Evolutionary conservation across 2,329 filamentous ascomycete species (phyloP), one percentile per base, ranked within the genome.

Genomic region (Blastomyces parvus): DNA sequence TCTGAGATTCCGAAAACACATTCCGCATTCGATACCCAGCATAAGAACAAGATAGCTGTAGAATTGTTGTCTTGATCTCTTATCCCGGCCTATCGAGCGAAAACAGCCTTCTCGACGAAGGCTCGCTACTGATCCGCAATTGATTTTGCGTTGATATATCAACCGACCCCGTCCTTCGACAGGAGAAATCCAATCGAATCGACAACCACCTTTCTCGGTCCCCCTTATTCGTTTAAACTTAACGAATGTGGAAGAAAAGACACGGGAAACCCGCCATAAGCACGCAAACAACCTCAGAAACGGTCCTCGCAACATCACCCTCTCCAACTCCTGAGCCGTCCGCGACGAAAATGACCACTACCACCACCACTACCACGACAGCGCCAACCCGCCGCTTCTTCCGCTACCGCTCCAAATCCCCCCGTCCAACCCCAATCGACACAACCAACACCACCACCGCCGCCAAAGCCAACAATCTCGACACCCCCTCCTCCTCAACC

Each of bases 381-480:
- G 42, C 36, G 22, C n/a, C 63, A 33, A 50, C 58, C 50, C 61
- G 57, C 53, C 61, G 64, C 42, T 56, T 69, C 30, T 69, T 70
- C 36, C 66, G 64, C 11, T 53, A 64, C 9, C 55, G 65, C 22
- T 69, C 70, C 50, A 71, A 69, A 40, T 69, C 69, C 48, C 66
- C 67, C n/a, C 62, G 60, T 9, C 66, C 69, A 13, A 65, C 69
- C 46, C 58, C 67, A 17, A 69, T 68, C 40, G 64, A 66, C n/a
- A 25, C 61, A 44, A 40, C 42, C 65, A 65, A 46, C 27, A 65
- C 52, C 66, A 67, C 63, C 66, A 67, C 33, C 64, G 66, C 46
- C 66, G 63, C 50, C 65, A 62, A 8, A 17, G n/a, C 25, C 38
- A 62, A 40, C 25, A 33, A 44, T 11, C 38, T 22, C n/a, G 17